phyloP scores from a whole-genome alignment of 306 rosid genomes.

The barrel medic (Medicago truncatula) region MtrunA17r5.0-ANR NC_053048.1:43427001-43427500 shows the following conservation, averaged over 20 bases:
- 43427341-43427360: background rate
- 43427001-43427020: slow-evolving; percentile 34
- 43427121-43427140: slow-evolving; percentile 62
- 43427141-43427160: slow-evolving; percentile 27
- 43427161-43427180: background rate
- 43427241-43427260: background rate
- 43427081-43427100: slow-evolving; percentile 59
- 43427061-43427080: slow-evolving; percentile 54
- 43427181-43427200: slow-evolving; percentile 23
- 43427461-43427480: background rate
- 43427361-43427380: background rate
- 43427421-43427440: background rate
- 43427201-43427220: slow-evolving; percentile 6
- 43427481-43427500: background rate
- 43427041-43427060: slow-evolving; percentile 80
- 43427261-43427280: slow-evolving; percentile 16
- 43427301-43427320: slow-evolving; percentile 32
- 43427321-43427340: no score
- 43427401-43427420: background rate
- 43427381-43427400: background rate
- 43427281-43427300: slow-evolving; percentile 56
- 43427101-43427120: slow-evolving; percentile 49
- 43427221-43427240: slow-evolving; percentile 9
- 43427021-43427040: slow-evolving; percentile 60
- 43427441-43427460: background rate